Evolutionary conservation across 1,284 basidiomycete species (phyloP).

Genomic region (Leccinum insolens): DNA sequence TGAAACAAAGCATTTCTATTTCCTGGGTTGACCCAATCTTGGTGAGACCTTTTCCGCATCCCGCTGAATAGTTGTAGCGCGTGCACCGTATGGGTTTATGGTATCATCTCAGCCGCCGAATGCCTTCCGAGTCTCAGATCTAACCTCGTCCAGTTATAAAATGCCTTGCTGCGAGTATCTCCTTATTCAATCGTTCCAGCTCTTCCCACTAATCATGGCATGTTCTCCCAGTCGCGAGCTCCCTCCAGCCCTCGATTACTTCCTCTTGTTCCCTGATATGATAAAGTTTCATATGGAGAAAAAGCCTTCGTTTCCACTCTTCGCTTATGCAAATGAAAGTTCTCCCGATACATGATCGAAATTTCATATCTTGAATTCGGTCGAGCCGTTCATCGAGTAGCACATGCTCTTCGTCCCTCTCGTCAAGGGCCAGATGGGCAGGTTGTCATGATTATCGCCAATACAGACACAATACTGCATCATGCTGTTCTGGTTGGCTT

Average conservation of each 20-base stretch:
- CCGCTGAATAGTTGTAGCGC: not conserved
- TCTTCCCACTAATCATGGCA: not conserved
- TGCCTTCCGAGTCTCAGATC: not conserved
- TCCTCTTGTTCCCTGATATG: slow-evolving; percentile 27
- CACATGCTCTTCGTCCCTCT: slow-evolving; percentile 32
- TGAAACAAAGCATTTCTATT: not conserved
- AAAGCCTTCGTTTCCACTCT: slow-evolving; percentile 29
- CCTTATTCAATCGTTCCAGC: not conserved
- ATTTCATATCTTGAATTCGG: slow-evolving; percentile 35
- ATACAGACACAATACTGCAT: slow-evolving; percentile 38
- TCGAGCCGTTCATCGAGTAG: slow-evolving; percentile 36
- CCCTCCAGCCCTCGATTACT: slow-evolving; percentile 29
- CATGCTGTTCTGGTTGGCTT: slow-evolving; percentile 35
- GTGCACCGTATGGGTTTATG: not conserved
- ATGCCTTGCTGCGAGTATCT: not conserved
- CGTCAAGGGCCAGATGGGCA: slow-evolving; percentile 26
- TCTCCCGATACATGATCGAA: slow-evolving; percentile 12
- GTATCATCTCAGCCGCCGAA: not conserved
- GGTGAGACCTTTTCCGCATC: not conserved
- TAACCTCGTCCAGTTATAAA: not conserved
- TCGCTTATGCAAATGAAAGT: slow-evolving; percentile 20
- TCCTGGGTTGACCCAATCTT: not conserved
- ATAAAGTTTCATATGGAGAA: slow-evolving; percentile 35
- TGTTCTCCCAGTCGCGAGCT: not conserved
- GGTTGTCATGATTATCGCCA: slow-evolving; percentile 38